Base-by-base conservation (phyloP, 2,329 filamentous ascomycete genomes). In the Penicillium sp. region DNA sequence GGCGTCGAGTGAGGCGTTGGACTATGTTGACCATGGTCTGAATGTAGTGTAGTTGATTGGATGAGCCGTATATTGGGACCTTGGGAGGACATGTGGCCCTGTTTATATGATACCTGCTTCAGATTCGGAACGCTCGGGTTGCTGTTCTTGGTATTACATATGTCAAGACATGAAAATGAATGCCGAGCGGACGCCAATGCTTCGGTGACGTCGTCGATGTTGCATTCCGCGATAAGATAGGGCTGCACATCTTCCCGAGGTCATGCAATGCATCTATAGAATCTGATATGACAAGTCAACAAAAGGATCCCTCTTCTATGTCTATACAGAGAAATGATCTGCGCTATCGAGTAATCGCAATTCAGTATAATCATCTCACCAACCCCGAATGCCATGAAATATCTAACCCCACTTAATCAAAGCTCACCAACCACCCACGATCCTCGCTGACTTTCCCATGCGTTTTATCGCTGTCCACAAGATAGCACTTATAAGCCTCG, bases 401-500 rank as follows among this genome's bases (percentile, higher is more conserved):
- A 37, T 37, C 26, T 33, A 11, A 25, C 46, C 35, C 31, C 46
- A 50, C 37, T 19, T 42, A 55, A 38, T 54, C 40, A 62, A 75
- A 75, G 16, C 38, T 65, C 40, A 62, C 64, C 67, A 76, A 57
- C 74, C 74, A 77, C 56, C 42, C 60, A 56, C 68, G 69, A 25
- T 70, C 66, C 53, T 67, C 64, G 35, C 52, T 56, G 46, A 68
- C 70, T 60, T 64, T 65, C 46, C 70, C 72, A 19, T 59, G 57
- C 11, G 56, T 58, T 30, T 67, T 64, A 9, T 57, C 63, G 67
- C 71, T 56, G 43, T 60, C 72, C 62, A 71, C 55, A 30, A 73
- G 50, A 66, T 77, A 82, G 43, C 62, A 64, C 56, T 62, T 63
- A 73, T 86, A 99, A 25, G 73, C 80, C 31, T 81, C 75, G 60